These are phyloP conservation scores for Endotrypanum monterogeii DNA, from an alignment of 208 protist species.

Conservation along the genomic window DNA sequence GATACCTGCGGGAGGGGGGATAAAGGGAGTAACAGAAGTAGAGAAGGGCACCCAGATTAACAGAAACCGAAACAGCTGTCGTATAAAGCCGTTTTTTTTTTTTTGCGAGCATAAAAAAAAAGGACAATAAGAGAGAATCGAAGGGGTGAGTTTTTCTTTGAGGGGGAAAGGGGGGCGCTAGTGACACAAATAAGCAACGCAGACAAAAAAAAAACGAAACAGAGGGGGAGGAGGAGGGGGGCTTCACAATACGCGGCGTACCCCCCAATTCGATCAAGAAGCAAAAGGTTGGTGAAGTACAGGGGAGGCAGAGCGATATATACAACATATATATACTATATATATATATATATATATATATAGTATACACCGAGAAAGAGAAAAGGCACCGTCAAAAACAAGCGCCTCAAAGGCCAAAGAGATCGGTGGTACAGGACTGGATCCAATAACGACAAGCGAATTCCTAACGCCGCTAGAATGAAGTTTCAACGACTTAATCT, in stretches of 20 bases:
- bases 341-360: no score
- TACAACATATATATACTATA: no score
- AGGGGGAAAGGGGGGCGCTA: no score
- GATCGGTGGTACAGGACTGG: background rate
- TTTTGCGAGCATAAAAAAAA: no score
- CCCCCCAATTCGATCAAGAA: background rate
- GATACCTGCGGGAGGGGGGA: background rate
- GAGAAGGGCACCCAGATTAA: background rate
- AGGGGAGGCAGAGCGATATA: background rate
- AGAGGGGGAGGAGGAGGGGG: background rate
- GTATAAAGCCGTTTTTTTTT: background rate
- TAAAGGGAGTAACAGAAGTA: background rate
- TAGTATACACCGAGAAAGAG: no score
- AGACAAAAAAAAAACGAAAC: background rate
- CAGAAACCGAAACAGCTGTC: background rate
- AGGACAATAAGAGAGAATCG: background rate
- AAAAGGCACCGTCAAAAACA: no score
- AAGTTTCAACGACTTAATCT: background rate
- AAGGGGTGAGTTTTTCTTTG: background rate
- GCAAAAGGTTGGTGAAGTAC: background rate
- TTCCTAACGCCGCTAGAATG: background rate
- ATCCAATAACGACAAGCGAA: background rate
- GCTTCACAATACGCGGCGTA: background rate
- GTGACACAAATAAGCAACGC: background rate
- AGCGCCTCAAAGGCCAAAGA: background rate